Percentiles rank a stretch among this genome's conserved stretches.
Evolutionary conservation across 495 filamentous ascomycete genomes (phyloP).

Genomic region (Astrothelium subdiscretum): DNA sequence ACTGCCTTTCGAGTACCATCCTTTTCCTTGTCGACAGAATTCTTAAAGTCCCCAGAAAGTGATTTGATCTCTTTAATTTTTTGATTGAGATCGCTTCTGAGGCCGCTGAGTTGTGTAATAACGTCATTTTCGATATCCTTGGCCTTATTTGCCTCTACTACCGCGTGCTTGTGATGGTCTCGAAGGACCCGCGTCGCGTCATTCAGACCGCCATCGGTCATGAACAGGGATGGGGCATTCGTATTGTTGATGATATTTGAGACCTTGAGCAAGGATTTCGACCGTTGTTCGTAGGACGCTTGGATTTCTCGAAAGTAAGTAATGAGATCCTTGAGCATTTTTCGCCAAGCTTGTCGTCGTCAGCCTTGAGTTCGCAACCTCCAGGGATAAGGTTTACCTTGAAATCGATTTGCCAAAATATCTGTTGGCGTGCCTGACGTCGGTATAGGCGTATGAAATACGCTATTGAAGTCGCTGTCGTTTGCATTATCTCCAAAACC

Average conservation of each 20-base stretch:
- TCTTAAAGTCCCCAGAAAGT: constrained; percentile 88
- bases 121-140: constrained; percentile 84
- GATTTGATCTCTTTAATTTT: constrained; percentile 98
- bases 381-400: constrained; percentile 45
- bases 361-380: background rate
- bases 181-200: constrained; percentile 75
- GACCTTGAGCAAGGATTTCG: constrained; percentile 72
- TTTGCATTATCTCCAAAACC: constrained; percentile 40
- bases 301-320: constrained; percentile 91
- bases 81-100: constrained; percentile 78
- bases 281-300: constrained; percentile 73
- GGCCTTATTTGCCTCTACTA: constrained; percentile 75
- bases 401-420: constrained; percentile 76
- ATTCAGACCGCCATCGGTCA: constrained; percentile 67
- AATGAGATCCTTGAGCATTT: constrained; percentile 89
- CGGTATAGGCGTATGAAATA: constrained; percentile 79
- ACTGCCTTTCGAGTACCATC: constrained; percentile 59
- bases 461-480: constrained; percentile 64
- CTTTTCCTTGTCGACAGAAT: constrained; percentile 70
- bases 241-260: constrained; percentile 75
- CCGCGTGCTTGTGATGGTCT: constrained; percentile 70
- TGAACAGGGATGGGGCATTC: constrained; percentile 56
- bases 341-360: constrained; percentile 65
- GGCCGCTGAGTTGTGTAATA: constrained; percentile 70
- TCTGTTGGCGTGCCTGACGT: constrained; percentile 83